Conservation (phyloP, 768 basidiomycete genomes). For the Lyophyllum shimeji region DNA sequence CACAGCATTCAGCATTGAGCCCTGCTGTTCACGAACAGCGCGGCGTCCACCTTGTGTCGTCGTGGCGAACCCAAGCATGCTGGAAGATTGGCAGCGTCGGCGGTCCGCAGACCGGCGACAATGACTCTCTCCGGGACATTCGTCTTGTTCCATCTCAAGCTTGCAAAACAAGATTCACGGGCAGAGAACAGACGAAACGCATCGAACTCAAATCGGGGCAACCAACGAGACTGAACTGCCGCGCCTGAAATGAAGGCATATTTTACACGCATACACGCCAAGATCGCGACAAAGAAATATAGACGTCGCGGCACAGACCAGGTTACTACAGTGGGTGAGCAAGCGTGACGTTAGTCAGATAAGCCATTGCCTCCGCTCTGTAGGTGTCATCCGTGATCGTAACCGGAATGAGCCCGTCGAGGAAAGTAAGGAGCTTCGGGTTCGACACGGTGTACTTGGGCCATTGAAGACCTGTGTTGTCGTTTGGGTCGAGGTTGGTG, state of each 20-base stretch:
- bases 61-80: too few relatives aligned
- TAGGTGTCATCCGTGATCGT: constrained; percentile 42
- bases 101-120: too few relatives aligned
- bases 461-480: constrained; percentile 35
- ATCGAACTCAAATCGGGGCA: too few relatives aligned
- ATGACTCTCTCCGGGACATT: too few relatives aligned
- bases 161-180: too few relatives aligned
- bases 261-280: not conserved
- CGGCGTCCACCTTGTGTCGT: too few relatives aligned
- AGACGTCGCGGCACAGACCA: not conserved
- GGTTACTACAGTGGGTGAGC: constrained; percentile 26
- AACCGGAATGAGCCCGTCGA: constrained; percentile 31
- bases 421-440: constrained; percentile 40
- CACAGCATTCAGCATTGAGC: too few relatives aligned
- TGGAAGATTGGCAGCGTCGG: too few relatives aligned
- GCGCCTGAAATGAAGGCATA: not conserved
- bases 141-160: too few relatives aligned
- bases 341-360: constrained; percentile 32
- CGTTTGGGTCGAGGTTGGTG: constrained; percentile 44
- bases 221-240: not conserved
- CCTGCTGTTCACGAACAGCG: too few relatives aligned
- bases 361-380: constrained; percentile 37
- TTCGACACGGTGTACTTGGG: constrained; percentile 38
- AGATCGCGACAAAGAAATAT: not conserved
- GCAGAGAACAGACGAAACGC: too few relatives aligned